Conservation (phyloP, 345 rosid species). For the Clarkia xantiana region DNA sequence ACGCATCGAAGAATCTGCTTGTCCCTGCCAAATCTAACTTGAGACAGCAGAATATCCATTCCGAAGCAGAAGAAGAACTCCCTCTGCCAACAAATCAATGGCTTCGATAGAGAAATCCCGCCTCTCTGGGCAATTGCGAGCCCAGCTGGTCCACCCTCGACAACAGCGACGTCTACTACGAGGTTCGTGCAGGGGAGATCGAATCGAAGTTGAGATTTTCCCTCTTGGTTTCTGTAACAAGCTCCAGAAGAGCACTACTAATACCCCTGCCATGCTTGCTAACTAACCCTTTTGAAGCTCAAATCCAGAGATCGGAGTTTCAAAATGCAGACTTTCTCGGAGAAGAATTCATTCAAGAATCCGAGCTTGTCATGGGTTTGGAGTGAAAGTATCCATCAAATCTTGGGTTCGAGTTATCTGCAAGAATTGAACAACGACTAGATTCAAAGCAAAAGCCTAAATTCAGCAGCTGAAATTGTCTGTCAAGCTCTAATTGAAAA, state of each 20-base stretch:
- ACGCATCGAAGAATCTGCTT: too few relatives aligned
- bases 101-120: constrained; percentile 91
- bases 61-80: too few relatives aligned
- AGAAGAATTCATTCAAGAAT: constrained; percentile 42
- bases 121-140: constrained; percentile 87
- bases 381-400: constrained; percentile 66
- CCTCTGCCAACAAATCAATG: too few relatives aligned
- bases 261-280: constrained; percentile 13
- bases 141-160: constrained; percentile 98
- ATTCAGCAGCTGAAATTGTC: neutral
- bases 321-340: constrained; percentile 27
- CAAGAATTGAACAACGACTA: constrained; percentile 8
- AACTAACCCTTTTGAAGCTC: constrained; percentile 29
- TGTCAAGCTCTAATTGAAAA: neutral
- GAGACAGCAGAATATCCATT: too few relatives aligned
- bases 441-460: neutral
- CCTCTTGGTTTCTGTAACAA: constrained; percentile 78
- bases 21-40: too few relatives aligned
- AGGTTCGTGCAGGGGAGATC: constrained; percentile 65
- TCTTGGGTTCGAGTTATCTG: constrained; percentile 8
- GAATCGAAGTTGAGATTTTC: constrained; percentile 72
- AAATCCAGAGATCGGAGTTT: constrained; percentile 22
- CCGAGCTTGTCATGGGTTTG: constrained; percentile 61
- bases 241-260: constrained; percentile 61
- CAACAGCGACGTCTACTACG: constrained; percentile 76